Conservation (phyloP, 441 rosid genomes). For the Pelargonium cotyledonis region DNA sequence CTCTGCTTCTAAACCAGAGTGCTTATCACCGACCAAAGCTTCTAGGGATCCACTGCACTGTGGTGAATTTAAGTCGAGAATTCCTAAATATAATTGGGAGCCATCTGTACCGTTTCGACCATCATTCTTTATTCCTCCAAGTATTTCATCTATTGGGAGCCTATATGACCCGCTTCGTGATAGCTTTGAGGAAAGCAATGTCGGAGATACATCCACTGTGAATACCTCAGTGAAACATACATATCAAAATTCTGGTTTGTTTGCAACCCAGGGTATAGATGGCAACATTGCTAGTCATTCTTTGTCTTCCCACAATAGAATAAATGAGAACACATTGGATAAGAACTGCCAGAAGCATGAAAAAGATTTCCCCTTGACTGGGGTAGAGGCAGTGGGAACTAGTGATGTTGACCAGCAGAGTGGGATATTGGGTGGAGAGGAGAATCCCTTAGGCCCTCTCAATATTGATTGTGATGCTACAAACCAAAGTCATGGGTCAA, state of each 20-base stretch:
- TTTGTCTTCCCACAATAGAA: slow-evolving; percentile 35
- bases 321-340: slow-evolving; percentile 29
- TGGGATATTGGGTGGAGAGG: slow-evolving; percentile 39
- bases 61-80: slow-evolving; percentile 33
- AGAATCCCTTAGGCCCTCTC: slow-evolving; percentile 37
- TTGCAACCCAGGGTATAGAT: slow-evolving; percentile 26
- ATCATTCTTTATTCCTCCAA: slow-evolving; percentile 48
- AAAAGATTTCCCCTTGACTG: slow-evolving; percentile 28
- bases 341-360: slow-evolving; percentile 28
- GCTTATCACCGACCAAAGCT: slow-evolving; percentile 19
- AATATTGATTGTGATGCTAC: slow-evolving; percentile 31
- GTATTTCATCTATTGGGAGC: slow-evolving; percentile 40
- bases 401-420: slow-evolving; percentile 43
- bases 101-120: slow-evolving; percentile 79
- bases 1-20: slow-evolving; percentile 38
- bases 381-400: slow-evolving; percentile 44
- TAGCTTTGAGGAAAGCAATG: slow-evolving; percentile 38
- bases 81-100: slow-evolving; percentile 70
- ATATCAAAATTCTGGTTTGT: slow-evolving; percentile 28
- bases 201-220: slow-evolving; percentile 14
- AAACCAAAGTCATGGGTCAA: slow-evolving; percentile 32
- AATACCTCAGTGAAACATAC: not conserved
- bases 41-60: slow-evolving; percentile 21
- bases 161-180: slow-evolving; percentile 60
- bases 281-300: slow-evolving; percentile 39